Evolutionary conservation across 2,329 filamentous ascomycete genomes (phyloP).

Genomic region (Ceratocystis cacaofunesta): DNA sequence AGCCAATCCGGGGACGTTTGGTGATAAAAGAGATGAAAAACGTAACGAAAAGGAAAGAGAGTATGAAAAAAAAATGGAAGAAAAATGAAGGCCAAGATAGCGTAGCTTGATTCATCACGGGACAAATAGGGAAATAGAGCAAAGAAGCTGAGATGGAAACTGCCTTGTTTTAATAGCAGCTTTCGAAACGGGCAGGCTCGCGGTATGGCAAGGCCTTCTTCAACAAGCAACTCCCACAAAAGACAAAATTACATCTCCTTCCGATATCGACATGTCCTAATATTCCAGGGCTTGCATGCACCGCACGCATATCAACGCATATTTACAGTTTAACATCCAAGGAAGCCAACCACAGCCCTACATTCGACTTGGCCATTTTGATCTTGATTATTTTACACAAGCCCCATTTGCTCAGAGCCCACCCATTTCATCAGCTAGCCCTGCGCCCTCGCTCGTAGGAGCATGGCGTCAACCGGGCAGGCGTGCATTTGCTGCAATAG

Average conservation of each 20-base stretch:
- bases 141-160: neutral
- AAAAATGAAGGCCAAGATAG: no score
- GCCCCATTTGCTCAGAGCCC: neutral
- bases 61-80: neutral
- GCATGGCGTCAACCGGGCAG: neutral
- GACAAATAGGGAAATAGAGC: neutral
- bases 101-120: no score
- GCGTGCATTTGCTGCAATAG: neutral
- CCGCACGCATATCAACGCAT: no score
- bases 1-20: neutral
- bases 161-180: neutral
- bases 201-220: neutral
- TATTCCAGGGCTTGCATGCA: neutral
- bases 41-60: neutral
- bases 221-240: neutral
- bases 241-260: neutral
- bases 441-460: neutral
- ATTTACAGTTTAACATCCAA: neutral
- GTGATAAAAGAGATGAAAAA: neutral
- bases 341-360: neutral
- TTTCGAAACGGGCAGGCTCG: neutral
- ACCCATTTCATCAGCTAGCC: neutral
- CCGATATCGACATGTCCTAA: neutral
- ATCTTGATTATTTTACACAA: neutral
- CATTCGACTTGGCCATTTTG: no score